phyloP scores from a whole-genome alignment of 352 stramenopile genomes.

The Phytopythium mirpurense region DNA sequence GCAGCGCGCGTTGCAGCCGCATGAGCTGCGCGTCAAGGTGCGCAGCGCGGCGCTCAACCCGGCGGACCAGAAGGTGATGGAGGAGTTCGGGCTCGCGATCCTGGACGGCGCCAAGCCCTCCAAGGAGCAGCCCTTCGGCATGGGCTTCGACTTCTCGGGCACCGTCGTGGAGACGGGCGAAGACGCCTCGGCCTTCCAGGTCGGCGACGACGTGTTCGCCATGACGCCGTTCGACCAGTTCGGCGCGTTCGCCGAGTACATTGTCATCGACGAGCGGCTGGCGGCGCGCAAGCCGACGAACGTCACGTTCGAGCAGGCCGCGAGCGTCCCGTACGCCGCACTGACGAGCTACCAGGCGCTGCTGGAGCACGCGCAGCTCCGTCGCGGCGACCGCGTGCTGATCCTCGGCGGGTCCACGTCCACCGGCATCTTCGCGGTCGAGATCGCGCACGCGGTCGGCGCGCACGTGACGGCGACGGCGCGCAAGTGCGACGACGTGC shows the following conservation, averaged over 20 bases:
- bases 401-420: constrained; percentile 58
- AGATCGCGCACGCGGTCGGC: constrained; percentile 55
- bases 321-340: constrained; percentile 40
- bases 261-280: constrained; percentile 28
- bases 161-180: constrained; percentile 47
- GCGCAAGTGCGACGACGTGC: constrained; percentile 50
- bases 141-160: constrained; percentile 66
- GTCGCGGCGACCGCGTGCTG: constrained; percentile 29
- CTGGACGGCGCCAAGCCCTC: constrained; percentile 20
- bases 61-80: constrained; percentile 18
- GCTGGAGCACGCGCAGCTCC: constrained; percentile 20
- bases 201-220: constrained; percentile 65
- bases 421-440: constrained; percentile 52
- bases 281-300: constrained; percentile 44
- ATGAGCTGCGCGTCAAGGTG: constrained; percentile 29
- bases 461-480: constrained; percentile 49
- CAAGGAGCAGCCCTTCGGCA: constrained; percentile 24
- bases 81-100: constrained; percentile 22
- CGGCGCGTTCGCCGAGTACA: constrained; percentile 54
- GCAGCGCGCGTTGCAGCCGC: constrained; percentile 14
- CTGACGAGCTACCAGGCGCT: constrained; percentile 60
- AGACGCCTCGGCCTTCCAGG: constrained; percentile 34
- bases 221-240: constrained; percentile 24
- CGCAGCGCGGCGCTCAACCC: constrained; percentile 25
- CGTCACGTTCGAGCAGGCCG: constrained; percentile 48